Base-by-base conservation (phyloP, 495 filamentous ascomycete genomes). In the Daldinia bambusicola region DNA sequence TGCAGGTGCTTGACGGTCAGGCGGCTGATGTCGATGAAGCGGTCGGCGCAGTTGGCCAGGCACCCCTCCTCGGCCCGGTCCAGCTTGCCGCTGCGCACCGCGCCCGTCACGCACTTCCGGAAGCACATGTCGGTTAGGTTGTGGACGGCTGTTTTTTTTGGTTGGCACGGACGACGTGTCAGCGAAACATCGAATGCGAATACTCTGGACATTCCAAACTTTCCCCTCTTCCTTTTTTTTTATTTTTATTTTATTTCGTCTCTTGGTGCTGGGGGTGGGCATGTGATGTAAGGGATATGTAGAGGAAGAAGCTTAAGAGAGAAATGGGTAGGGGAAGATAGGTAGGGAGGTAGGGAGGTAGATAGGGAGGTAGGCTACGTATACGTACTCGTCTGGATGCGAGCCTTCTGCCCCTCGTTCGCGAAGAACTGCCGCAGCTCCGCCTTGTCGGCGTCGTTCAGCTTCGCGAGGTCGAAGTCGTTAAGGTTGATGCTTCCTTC, bases 1-100 rank as follows among this genome's bases (percentile, higher is more conserved):
- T 93, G 87, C 77, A 99, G 78, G 75, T 97, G 92, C 83, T 89
- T 89, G 80, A 98, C 76, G 13, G 97, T 91, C 18, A 90, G 80
- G 55, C 91, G 76, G 81, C 94, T 94, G 58, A 92, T 86, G 81
- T 99, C 95, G 84, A 98, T 85, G 82, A 94, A 99, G 55, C 95
- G 87, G 67, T 96, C 92, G 51, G 98, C 92, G 75, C 95, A 99
- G 83, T 97, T 97, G 78, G 90, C 83, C 74, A 95, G 83, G 80
- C 95, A 99, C 5, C 81, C 74, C 81, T 93, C 89, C 84, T 99
- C 95, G 61, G 64, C 81, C 70, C 83, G 86, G 66, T 96, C 93
- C 61, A 98, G 84, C 68, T 85, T 83, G 31, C 86, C 86, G 48
- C 81, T 84, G 50, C 87, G 85, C 74, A 95, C 89, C 53, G 85